phyloP scores from a whole-genome alignment of 1,284 basidiomycete species.

The Naganishia sp. region DNA sequence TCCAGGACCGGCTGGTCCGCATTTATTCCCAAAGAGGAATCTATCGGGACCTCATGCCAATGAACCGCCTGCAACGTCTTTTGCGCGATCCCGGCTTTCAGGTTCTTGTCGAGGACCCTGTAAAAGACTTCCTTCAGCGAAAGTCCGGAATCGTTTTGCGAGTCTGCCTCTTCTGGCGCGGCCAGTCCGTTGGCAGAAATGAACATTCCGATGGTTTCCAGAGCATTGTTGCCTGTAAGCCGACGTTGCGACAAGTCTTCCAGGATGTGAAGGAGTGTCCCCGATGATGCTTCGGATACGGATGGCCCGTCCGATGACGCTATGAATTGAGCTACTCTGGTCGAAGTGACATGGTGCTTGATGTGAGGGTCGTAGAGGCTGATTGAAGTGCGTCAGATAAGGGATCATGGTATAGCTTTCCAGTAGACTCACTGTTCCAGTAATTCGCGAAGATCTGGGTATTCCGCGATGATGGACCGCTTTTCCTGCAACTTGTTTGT shows the following conservation, averaged over 20 bases:
- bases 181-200: constrained; percentile 33
- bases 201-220: constrained; percentile 35
- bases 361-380: constrained; percentile 27
- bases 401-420: not conserved
- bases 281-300: not conserved
- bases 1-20: not conserved
- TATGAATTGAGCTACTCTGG: constrained; percentile 2
- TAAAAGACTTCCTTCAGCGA: constrained; percentile 39
- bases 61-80: constrained; percentile 37
- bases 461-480: constrained; percentile 41
- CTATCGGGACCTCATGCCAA: constrained; percentile 35
- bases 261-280: constrained; percentile 36
- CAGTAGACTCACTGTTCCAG: constrained; percentile 43
- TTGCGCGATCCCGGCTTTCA: constrained; percentile 44
- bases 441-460: constrained; percentile 43
- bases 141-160: constrained; percentile 2
- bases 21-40: not conserved
- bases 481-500: constrained; percentile 41
- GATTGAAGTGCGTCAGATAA: not conserved
- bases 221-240: constrained; percentile 38
- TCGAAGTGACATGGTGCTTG: constrained; percentile 25
- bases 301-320: not conserved
- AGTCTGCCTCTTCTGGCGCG: not conserved
- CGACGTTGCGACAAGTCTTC: constrained; percentile 30
- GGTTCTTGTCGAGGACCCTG: constrained; percentile 44